Evolutionary conservation across 768 basidiomycete genomes (phyloP), one percentile per base, ranked within the genome.

Genomic region (Hericium rajendrae): DNA sequence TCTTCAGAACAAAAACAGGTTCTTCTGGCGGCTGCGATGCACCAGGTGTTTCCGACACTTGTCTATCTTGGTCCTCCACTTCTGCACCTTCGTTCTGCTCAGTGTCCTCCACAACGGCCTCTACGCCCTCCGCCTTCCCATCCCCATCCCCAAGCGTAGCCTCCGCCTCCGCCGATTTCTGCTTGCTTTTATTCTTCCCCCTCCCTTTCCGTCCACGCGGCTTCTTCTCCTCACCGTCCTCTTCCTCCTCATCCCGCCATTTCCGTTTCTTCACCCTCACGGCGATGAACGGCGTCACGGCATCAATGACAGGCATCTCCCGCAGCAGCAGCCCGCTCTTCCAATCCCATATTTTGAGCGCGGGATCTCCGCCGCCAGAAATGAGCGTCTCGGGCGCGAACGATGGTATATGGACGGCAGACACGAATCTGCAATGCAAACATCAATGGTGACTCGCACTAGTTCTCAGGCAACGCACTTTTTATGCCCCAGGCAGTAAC

Each of bases 311-410:
- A 4, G 69, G 64, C 10, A 95, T 71, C 40, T 83, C 78, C 32
- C 73, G 72, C 38, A 77, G 68, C 39, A 81, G 66, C 38, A 63
- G 62, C 0, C 93, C 94, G 0, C 74, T 73, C 70, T 84, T 78
- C 84, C 87, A 91, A 60, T 90, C 79, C 90, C 90, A 94, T 8
- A 91, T 59, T 64, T 85, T 86, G 18, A 95, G 68, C 55, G 76
- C 71, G 0, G 79, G 73, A 64, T 98, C 95, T 0, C 94, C 95
- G 11, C 95, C 95, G 6, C 90, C 95, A 0, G 92, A 94, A 9
- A 97, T 75, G 22, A 99, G 74, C 32, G 66, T 63, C 0, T 70
- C 58, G 12, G 76, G 74, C 16, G 73, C 67, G 58, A 69, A 78
- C 6, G 67, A 51, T 0, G 84, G 83, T n/a, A 88, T 77, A 60